Conservation (phyloP, 192 early-diverging fungal genomes). For the Coemansia sp. region DNA sequence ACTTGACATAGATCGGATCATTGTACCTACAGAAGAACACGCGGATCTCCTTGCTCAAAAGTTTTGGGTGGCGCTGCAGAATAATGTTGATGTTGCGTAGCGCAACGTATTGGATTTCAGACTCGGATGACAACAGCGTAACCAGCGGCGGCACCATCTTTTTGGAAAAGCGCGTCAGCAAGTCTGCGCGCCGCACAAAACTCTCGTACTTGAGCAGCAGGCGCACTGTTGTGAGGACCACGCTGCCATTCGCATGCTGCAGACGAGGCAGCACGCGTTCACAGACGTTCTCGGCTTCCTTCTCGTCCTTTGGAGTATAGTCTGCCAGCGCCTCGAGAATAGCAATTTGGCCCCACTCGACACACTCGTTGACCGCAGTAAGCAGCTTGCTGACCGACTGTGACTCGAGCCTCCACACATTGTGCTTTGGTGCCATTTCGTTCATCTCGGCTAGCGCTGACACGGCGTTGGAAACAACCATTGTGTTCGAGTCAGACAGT, state of each 20-base stretch:
- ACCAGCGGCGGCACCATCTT: slow-evolving; percentile 98
- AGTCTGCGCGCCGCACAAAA: slow-evolving; percentile 69
- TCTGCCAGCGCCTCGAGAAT: slow-evolving; percentile 83
- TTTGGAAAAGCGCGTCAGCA: slow-evolving; percentile 67
- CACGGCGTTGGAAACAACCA: slow-evolving; percentile 97
- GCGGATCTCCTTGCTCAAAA: slow-evolving; percentile 88
- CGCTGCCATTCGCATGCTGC: slow-evolving; percentile 95
- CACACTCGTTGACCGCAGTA: slow-evolving; percentile 95
- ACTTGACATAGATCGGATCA: slow-evolving; percentile 96
- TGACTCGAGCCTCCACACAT: slow-evolving; percentile 77
- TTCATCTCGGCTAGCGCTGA: slow-evolving; percentile 90
- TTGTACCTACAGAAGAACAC: slow-evolving; percentile 99
- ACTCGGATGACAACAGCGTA: slow-evolving; percentile 74
- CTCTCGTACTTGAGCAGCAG: slow-evolving; percentile 56
- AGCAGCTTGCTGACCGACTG: slow-evolving; percentile 76
- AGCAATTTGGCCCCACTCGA: slow-evolving; percentile 98
- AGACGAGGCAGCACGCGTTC: slow-evolving; percentile 90
- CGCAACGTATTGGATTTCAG: slow-evolving; percentile 97
- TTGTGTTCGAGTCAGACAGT: slow-evolving; percentile 91
- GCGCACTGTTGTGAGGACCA: slow-evolving; percentile 88
- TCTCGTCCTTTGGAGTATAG: slow-evolving; percentile 70
- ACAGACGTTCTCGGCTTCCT: slow-evolving; percentile 85
- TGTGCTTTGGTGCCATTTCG: slow-evolving; percentile 63
- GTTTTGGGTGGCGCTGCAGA: slow-evolving; percentile 81
- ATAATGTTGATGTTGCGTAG: slow-evolving; percentile 96